Percentiles rank a stretch among this genome's conserved stretches.
phyloP scores from a whole-genome alignment of 1,284 basidiomycete genomes.

The Boletus subluridellus region DNA sequence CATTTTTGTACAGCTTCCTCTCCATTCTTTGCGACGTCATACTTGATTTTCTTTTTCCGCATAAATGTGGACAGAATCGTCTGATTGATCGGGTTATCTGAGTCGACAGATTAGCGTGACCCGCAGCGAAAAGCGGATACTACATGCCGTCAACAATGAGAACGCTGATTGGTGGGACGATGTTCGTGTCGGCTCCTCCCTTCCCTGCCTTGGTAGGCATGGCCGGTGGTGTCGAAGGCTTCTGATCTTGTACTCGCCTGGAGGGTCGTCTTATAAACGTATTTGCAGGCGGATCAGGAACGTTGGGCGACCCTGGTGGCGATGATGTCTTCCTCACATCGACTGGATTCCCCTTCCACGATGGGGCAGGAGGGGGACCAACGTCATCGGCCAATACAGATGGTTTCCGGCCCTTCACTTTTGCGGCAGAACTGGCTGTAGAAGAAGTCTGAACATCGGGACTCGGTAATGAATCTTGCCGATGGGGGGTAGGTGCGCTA shows the following conservation, averaged over 20 bases:
- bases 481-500: constrained; percentile 12
- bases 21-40: constrained; percentile 92
- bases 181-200: constrained; percentile 45
- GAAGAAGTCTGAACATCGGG: constrained; percentile 18
- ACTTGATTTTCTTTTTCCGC: constrained; percentile 94
- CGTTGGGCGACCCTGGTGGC: constrained; percentile 35
- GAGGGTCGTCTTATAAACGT: constrained; percentile 28
- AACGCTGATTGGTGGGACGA: constrained; percentile 93
- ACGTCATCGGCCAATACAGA: constrained; percentile 33
- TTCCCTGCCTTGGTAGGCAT: constrained; percentile 25
- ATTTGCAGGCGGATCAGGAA: constrained; percentile 27
- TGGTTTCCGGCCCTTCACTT: constrained; percentile 28
- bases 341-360: constrained; percentile 30
- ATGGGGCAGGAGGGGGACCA: constrained; percentile 7
- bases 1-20: constrained; percentile 96
- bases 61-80: constrained; percentile 95
- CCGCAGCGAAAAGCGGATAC: constrained; percentile 12
- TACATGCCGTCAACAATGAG: constrained; percentile 89
- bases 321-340: constrained; percentile 36
- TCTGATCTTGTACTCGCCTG: constrained; percentile 29
- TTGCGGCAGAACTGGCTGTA: constrained; percentile 8
- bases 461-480: constrained; percentile 28
- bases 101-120: constrained; percentile 11
- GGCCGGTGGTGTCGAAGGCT: constrained; percentile 25
- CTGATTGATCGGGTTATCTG: constrained; percentile 99